Conservation (phyloP, 345 rosid genomes). For the Eucalyptus tenuipes region DNA sequence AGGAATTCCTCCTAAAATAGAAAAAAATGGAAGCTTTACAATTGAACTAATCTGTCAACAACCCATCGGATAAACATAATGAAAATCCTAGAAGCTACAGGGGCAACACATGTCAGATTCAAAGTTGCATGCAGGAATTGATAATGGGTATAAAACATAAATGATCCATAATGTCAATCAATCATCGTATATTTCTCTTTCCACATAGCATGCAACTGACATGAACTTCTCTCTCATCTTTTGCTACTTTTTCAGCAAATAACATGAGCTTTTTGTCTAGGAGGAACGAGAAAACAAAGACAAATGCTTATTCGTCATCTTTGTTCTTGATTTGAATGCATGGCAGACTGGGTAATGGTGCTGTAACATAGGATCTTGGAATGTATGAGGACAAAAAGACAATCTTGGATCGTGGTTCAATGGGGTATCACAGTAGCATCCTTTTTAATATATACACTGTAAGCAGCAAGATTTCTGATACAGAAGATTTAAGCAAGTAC, state of each 20-base stretch:
- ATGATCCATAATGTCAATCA: background rate
- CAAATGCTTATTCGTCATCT: background rate
- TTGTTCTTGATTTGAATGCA: background rate
- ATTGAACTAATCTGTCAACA: background rate
- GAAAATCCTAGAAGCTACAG: background rate
- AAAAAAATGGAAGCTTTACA: background rate
- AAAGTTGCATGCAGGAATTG: background rate
- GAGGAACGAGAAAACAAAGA: background rate
- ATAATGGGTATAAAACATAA: background rate
- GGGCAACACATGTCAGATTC: background rate
- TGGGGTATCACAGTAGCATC: background rate
- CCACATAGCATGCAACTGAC: background rate
- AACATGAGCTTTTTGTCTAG: background rate
- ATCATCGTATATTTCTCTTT: background rate
- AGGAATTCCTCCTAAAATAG: constrained; percentile 30
- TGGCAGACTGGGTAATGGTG: background rate
- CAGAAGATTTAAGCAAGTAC: background rate
- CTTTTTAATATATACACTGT: background rate
- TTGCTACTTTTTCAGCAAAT: background rate
- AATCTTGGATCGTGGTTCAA: background rate
- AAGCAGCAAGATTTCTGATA: background rate
- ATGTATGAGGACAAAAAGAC: background rate
- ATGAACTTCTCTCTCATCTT: background rate
- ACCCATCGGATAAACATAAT: background rate
- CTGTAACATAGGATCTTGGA: background rate